Base-by-base conservation (phyloP, 331 rosid genomes). In the Quercus tomentella region DNA sequence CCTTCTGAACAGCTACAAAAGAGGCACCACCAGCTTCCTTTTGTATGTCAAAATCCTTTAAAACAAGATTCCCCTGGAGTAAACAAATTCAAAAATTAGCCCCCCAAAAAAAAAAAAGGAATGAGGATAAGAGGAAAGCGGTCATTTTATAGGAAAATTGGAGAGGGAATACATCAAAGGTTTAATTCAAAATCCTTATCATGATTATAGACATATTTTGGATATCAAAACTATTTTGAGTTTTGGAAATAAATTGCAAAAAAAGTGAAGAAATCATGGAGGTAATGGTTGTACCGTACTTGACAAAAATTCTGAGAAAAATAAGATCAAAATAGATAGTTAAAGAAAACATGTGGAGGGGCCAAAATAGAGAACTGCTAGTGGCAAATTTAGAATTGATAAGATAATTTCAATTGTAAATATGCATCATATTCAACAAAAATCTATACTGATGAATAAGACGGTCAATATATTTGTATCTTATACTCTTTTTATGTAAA, bases 21-120 rank as follows among this genome's bases (percentile, higher is more conserved):
- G 89, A 83, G 54, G 41, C 30, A 2, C 87, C 92, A 31, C 93
- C 92, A 25, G 94, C 92, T 84, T 87, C 92, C 82, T 41, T 41
- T 75, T 71, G 45, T 21, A 90, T 86, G 75, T 94, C 88, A 82
- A 94, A 91, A 79, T 91, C 89, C 79, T 89, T 86, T 65, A 56
- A 9, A 72, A 87, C 85, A 62, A 12, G 94, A 72, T 58, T 83
- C 18, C 97, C 92, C 97, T 91, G 56, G 22, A 72, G 74, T 76
- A 23, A 49, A 9, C 12, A 11, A n/a, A 78, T 65, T 62, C 26
- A 28, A 71, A 49, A 31, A 16, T 23, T 16, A 26, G n/a, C n/a
- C n/a, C n/a, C n/a, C n/a, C n/a, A 55, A 18, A 33, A 52, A 35
- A 62, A 31, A 37, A 37, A 68, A 30, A 52, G 35, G 61, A 22